These are phyloP conservation scores for Penicillium psychrosexuale DNA, from an alignment of 2,329 filamentous ascomycete species.

Conservation along the genomic window DNA sequence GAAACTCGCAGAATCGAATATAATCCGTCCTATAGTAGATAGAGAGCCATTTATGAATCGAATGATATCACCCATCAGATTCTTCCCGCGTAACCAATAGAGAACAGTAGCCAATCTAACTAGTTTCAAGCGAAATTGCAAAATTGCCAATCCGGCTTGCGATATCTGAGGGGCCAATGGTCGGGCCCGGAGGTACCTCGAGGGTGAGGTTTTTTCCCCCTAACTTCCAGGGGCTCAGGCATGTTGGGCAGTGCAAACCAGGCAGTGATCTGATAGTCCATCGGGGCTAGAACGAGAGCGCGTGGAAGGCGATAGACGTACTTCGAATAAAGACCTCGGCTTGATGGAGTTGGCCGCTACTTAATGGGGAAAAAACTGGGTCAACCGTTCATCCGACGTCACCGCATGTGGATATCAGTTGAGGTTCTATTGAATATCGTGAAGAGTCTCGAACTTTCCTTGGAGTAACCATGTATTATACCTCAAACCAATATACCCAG, in stretches of 20 bases:
- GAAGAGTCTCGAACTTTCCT: conserved; percentile 2
- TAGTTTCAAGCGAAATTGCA: conserved; percentile 1
- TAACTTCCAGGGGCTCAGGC: not conserved
- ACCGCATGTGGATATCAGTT: conserved; percentile 16
- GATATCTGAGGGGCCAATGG: conserved; percentile 8
- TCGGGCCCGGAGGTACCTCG: not conserved
- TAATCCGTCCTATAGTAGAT: not conserved
- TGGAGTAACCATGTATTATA: not conserved
- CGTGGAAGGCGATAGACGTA: conserved; percentile 8
- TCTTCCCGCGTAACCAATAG: not conserved
- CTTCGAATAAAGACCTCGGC: conserved; percentile 15
- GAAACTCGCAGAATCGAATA: not conserved
- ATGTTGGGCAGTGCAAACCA: not conserved
- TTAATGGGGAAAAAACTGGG: conserved; percentile 21
- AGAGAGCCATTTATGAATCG: not conserved
- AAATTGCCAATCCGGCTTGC: conserved; percentile 5
- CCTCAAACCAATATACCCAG: not conserved
- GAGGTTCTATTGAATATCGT: conserved; percentile 10
- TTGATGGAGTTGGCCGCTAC: conserved; percentile 4
- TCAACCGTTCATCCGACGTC: conserved; percentile 20
- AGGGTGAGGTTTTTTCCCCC: not conserved
- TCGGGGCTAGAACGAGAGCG: not conserved
- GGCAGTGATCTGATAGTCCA: not conserved
- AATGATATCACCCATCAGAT: not conserved
- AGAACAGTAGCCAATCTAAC: not conserved